These are phyloP conservation scores for Paramecium caudatum DNA, from an alignment of 73 alveolate genomes.

Conservation along the genomic window DNA sequence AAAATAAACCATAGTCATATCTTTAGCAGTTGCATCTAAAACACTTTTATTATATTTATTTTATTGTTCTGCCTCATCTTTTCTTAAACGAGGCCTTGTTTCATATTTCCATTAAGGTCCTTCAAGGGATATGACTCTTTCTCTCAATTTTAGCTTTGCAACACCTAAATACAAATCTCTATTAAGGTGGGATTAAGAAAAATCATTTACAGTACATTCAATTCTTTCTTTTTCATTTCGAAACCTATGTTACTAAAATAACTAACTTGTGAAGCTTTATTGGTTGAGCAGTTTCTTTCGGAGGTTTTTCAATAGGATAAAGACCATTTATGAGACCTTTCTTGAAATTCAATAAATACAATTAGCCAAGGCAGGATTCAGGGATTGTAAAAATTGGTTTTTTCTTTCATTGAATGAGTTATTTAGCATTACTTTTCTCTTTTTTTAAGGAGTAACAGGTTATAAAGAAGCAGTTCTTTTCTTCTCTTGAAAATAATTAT, in stretches of 20 bases:
- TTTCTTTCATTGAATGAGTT: slow-evolving; percentile 8
- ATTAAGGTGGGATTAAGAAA: neutral
- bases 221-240: slow-evolving; percentile 3
- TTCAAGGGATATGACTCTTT: neutral
- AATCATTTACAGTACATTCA: neutral
- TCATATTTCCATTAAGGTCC: neutral
- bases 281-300: slow-evolving; percentile 5
- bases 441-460: neutral
- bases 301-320: neutral
- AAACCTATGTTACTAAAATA: neutral
- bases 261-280: neutral
- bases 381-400: neutral
- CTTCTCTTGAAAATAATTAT: slow-evolving; percentile 42
- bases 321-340: neutral
- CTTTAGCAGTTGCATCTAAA: slow-evolving; percentile 22
- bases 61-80: slow-evolving; percentile 6
- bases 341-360: neutral
- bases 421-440: neutral
- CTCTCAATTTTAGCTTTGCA: slow-evolving; percentile 29
- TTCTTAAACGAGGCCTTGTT: neutral
- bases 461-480: slow-evolving; percentile 42
- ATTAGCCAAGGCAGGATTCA: neutral
- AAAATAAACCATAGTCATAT: slow-evolving; percentile 53
- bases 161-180: neutral
- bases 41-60: slow-evolving; percentile 16